Base-by-base conservation (phyloP, 257 asterid species). In the Plantago ovata region DNA sequence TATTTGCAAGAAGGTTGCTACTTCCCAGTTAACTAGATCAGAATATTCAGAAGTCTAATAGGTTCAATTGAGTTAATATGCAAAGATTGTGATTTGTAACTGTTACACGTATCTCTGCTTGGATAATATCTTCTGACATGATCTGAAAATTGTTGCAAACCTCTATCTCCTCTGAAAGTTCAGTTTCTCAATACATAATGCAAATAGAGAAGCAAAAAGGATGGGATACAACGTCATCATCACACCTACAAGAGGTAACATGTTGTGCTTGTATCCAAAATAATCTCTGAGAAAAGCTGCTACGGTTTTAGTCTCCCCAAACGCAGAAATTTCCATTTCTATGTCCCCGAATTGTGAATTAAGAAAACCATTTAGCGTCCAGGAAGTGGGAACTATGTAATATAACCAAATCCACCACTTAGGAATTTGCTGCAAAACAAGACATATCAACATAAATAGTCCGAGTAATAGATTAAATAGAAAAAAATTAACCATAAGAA, bases 381-480 rank as follows among this genome's bases (percentile, higher is more conserved):
- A 84, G 2, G 94, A 77, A 44, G 89, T 76, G 9, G 94, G 89
- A 6, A 61, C 53, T 10, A 71, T 3, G 38, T 79, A 79, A 22
- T 79, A 72, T 7, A 75, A 48, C 89, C 86, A 81, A 10, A 81
- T 38, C 86, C 86, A 81, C 87, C 86, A 84, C 55, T 74, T 79
- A 0, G 94, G 94, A 45, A 84, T 76, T 65, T 69, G 78, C 85
- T 80, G 72, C 69, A 18, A 72, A 38, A 16, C 41, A 1, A 63
- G 36, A 28, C 7, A 28, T 28, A 28, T 0, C 7, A 28, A 4
- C 36, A 28, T 28, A 28, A 28, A 28, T 28, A 0, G 36, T 28
- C 36, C 4, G 36, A 28, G 36, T 28, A 3, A 1, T 8, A 3
- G 4, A 28, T 28, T 28, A 28, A 6, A 28, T 28, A 49, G 21